Conservation (phyloP, 1,139 yeast species). For the Candida dubliniensis region DNA sequence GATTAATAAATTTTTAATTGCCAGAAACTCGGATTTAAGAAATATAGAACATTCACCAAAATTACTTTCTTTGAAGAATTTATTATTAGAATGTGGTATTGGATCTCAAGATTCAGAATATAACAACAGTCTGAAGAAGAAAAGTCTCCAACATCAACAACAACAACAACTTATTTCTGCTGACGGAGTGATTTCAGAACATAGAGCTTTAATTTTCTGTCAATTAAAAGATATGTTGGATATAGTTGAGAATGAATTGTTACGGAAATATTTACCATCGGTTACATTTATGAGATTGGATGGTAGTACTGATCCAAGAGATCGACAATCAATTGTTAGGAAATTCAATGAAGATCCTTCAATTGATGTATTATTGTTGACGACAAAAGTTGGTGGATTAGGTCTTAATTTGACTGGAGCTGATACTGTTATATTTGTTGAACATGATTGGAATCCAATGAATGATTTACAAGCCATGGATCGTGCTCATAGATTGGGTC, state of each 20-base stretch:
- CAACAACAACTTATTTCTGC: slow-evolving; percentile 44
- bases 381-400: slow-evolving; percentile 97
- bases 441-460: slow-evolving; percentile 99
- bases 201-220: slow-evolving; percentile 92
- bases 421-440: slow-evolving; percentile 96
- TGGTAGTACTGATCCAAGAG: slow-evolving; percentile 91
- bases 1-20: slow-evolving; percentile 58
- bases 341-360: slow-evolving; percentile 96
- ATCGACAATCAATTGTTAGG: slow-evolving; percentile 87
- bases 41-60: slow-evolving; percentile 91
- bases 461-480: slow-evolving; percentile 99
- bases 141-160: slow-evolving; percentile 28
- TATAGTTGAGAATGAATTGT: slow-evolving; percentile 87
- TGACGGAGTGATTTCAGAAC: slow-evolving; percentile 87
- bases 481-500: slow-evolving; percentile 97
- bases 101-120: slow-evolving; percentile 60
- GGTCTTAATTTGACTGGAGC: slow-evolving; percentile 98
- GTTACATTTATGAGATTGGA: slow-evolving; percentile 95
- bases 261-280: slow-evolving; percentile 80
- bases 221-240: slow-evolving; percentile 98
- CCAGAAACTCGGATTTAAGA: slow-evolving; percentile 59
- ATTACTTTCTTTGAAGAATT: slow-evolving; percentile 74
- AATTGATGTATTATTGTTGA: slow-evolving; percentile 84
- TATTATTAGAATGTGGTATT: slow-evolving; percentile 91
- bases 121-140: slow-evolving; percentile 27